Percentiles rank a stretch among this genome's conserved stretches.
phyloP scores from a whole-genome alignment of 2,329 filamentous ascomycete genomes.

The Rhinocladiella mackenziei region DNA sequence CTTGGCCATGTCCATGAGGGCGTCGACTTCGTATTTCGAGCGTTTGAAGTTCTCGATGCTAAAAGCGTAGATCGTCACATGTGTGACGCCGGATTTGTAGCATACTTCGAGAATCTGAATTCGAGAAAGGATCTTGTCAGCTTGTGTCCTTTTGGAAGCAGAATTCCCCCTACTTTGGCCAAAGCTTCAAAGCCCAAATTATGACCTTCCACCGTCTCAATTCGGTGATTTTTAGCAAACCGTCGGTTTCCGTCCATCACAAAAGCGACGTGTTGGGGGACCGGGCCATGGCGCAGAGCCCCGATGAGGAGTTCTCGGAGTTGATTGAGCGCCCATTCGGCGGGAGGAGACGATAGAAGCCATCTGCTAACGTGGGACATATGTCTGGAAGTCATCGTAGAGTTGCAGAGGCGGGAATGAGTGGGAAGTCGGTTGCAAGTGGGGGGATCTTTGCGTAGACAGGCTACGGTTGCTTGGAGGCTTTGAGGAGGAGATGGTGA shows the following conservation, averaged over 20 bases:
- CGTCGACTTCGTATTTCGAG: slow-evolving; percentile 92
- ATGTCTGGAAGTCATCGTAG: slow-evolving; percentile 11
- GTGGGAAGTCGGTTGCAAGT: background rate
- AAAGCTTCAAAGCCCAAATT: slow-evolving; percentile 93
- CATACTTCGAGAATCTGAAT: slow-evolving; percentile 85
- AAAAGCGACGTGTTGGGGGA: slow-evolving; percentile 95
- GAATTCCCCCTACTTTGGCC: slow-evolving; percentile 59
- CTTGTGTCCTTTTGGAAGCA: slow-evolving; percentile 6
- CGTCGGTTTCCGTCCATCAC: slow-evolving; percentile 98
- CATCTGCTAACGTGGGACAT: slow-evolving; percentile 56
- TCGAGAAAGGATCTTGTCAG: background rate
- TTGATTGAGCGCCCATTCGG: slow-evolving; percentile 79
- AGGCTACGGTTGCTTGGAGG: too few relatives aligned
- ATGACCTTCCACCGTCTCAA: slow-evolving; percentile 95
- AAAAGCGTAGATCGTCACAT: slow-evolving; percentile 97
- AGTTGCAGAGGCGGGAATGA: background rate
- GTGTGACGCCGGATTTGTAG: slow-evolving; percentile 94
- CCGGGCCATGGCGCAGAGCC: slow-evolving; percentile 80
- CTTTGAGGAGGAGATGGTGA: too few relatives aligned
- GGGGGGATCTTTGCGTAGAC: too few relatives aligned
- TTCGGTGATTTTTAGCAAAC: slow-evolving; percentile 82
- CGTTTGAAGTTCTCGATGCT: slow-evolving; percentile 99
- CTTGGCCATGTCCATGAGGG: slow-evolving; percentile 96
- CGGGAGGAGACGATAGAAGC: slow-evolving; percentile 81
- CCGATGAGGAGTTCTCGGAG: slow-evolving; percentile 83